Evolutionary conservation across 2,329 filamentous ascomycete genomes (phyloP).

Genomic region (Trichoderma sp.): DNA sequence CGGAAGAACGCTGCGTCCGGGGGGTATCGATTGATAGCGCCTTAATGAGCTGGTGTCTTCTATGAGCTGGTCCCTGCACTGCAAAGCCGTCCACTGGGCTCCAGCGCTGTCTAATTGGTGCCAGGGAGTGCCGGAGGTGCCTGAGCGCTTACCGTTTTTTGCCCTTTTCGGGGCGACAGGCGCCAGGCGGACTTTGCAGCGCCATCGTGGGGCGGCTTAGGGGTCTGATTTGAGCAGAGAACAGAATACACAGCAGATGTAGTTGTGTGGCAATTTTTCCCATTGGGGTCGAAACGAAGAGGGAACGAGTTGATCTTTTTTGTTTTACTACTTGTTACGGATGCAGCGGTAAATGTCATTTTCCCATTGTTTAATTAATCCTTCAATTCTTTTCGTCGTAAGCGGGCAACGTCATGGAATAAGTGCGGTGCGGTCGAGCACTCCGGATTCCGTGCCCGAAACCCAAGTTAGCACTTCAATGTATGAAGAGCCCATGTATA

Average conservation of each 20-base stretch:
- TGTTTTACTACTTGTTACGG: not conserved
- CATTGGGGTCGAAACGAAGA: not conserved
- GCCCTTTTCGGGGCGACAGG: constrained; percentile 1
- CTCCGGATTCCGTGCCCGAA: not conserved
- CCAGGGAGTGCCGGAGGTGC: constrained; percentile 4
- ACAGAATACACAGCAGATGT: not conserved
- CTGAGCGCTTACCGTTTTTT: constrained; percentile 15
- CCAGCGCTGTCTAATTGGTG: not conserved
- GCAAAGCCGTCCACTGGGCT: no score
- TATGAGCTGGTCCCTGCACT: not conserved
- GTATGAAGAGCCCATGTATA: not conserved
- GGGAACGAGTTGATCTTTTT: not conserved
- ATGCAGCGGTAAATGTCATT: not conserved
- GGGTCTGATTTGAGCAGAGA: not conserved
- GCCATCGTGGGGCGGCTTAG: constrained; percentile 9
- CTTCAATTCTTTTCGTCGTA: not conserved
- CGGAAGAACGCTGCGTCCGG: constrained; percentile 21
- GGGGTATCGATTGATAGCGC: not conserved
- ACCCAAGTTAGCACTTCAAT: not conserved
- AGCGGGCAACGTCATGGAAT: not conserved
- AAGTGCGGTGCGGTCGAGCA: not conserved
- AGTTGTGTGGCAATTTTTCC: not conserved
- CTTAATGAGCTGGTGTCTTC: not conserved
- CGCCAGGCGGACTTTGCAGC: constrained; percentile 8
- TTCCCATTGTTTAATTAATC: not conserved